Base-by-base conservation (phyloP, 202 grass and related monocot genomes). In the Dendrocalamus latiflorus region DNA sequence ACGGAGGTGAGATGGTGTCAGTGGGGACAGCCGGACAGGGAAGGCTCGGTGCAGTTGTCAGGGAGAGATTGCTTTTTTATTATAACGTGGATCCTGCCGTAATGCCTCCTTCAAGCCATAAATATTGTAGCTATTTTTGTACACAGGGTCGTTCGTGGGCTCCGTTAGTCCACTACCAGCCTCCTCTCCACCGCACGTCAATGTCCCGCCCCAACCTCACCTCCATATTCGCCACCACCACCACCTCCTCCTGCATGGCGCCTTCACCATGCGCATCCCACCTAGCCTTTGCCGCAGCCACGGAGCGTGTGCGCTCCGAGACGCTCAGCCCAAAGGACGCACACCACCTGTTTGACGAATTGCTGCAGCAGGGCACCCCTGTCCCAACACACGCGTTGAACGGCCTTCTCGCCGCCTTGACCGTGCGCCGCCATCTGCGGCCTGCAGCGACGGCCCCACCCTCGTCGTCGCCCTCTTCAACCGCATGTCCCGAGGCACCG, bases 281-380 rank as follows among this genome's bases (percentile, higher is more conserved):
- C 17, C 5, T 2, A 18, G 15, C 17, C 49, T 8, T 53, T 3
- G 49, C 49, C 17, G 17, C 49, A 17, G 49, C 49, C 17, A 8
- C 17, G 17, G 17, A 53, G 49, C 49, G 16, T 6, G 49, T 61
- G 58, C 12, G 6, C 2, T 70, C 33, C 0, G 43, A 65, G 10
- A 64, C 42, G n/a, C 75, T 85, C 56, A 8, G 75, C 11, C 17
- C 22, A 1, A 24, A 17, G 11, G 66, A 72, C 16, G 75, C 53
- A 5, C 65, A 41, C 33, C 3, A 85, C 3, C 44, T 85, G 54
- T 53, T 85, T 34, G 74, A 72, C 4, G 33, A 79, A 64, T 64
- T 79, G 66, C 43, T 84, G 8, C 39, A 6, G 25, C 25, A 26
- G 58, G 13, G 1, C 25, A 61, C 58, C 58, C 58, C 49, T 17